These are phyloP conservation scores for Penicillium sp. DNA, from an alignment of 2,329 filamentous ascomycete genomes.

Conservation along the genomic window DNA sequence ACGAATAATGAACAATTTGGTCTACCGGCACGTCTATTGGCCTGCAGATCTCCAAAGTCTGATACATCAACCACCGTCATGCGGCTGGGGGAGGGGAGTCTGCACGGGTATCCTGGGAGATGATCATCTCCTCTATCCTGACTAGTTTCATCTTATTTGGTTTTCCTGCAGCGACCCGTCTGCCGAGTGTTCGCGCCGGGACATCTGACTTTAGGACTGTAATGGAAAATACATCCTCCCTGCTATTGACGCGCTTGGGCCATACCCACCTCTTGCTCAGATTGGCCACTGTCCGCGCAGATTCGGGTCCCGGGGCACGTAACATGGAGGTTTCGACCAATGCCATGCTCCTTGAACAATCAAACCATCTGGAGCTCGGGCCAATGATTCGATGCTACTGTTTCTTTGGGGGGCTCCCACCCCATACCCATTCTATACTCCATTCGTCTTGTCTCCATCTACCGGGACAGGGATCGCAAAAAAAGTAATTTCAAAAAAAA, in stretches of 20 bases:
- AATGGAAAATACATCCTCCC: conserved; percentile 22
- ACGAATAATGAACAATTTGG: conserved; percentile 6
- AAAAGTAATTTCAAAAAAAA: conserved; percentile 15
- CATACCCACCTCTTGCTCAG: conserved; percentile 19
- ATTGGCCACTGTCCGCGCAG: conserved; percentile 28
- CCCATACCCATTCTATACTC: conserved; percentile 2
- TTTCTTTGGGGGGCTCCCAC: conserved; percentile 17
- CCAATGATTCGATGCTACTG: conserved; percentile 26
- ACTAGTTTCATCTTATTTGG: conserved; percentile 37
- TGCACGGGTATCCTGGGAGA: conserved; percentile 33
- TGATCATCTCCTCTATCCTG: conserved; percentile 35
- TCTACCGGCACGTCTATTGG: conserved; percentile 21
- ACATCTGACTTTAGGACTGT: conserved; percentile 32
- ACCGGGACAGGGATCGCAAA: conserved; percentile 10
- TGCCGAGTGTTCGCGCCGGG: conserved; percentile 32
- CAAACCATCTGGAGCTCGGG: conserved; percentile 20
- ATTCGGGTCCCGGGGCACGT: conserved; percentile 26
- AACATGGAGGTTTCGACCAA: conserved; percentile 31
- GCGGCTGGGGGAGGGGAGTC: conserved; percentile 28
- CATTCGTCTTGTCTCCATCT: conserved; percentile 11
- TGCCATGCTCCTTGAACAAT: conserved; percentile 27
- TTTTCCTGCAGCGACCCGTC: conserved; percentile 34
- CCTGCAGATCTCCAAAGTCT: conserved; percentile 26
- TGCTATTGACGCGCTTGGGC: conserved; percentile 14
- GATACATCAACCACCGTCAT: conserved; percentile 32